Conservation (phyloP, 345 rosid species). For the Lepidium didymum region DNA sequence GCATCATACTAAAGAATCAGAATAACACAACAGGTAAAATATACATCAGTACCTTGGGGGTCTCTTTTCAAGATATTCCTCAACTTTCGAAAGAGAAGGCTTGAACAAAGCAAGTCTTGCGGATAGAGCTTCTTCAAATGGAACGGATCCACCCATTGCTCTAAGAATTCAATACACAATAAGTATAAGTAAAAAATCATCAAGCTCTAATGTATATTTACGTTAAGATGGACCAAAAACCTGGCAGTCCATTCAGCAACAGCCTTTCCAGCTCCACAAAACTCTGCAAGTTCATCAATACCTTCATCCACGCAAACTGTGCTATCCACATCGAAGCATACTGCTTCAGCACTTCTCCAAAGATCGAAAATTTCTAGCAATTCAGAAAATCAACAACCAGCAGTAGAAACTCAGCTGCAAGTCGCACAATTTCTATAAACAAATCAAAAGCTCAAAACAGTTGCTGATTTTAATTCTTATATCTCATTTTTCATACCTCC, state of each 20-base stretch:
- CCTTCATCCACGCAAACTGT: constrained; percentile 96
- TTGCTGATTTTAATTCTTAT: not conserved
- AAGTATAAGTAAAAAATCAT: constrained; percentile 2
- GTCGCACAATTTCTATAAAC: not conserved
- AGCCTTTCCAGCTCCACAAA: constrained; percentile 96
- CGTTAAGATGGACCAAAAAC: constrained; percentile 32
- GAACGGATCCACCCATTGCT: constrained; percentile 96
- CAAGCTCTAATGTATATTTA: not conserved
- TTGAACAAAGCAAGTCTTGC: constrained; percentile 80
- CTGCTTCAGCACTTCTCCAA: constrained; percentile 74
- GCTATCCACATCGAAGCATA: constrained; percentile 98
- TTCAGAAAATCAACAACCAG: constrained; percentile 23
- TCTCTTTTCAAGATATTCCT: constrained; percentile 62
- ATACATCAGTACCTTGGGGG: constrained; percentile 62
- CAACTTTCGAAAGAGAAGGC: constrained; percentile 71
- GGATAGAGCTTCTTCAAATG: constrained; percentile 92
- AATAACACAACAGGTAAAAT: not conserved
- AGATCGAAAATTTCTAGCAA: constrained; percentile 58
- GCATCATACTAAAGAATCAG: not conserved
- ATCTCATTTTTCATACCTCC: not conserved
- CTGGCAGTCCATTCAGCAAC: constrained; percentile 97
- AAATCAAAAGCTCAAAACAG: not conserved
- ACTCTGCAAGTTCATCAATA: constrained; percentile 94
- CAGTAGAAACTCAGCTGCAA: constrained; percentile 1
- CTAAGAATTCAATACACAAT: constrained; percentile 29